Evolutionary conservation across 2,329 filamentous ascomycete genomes (phyloP), one percentile per base, ranked within the genome.

Genomic region (Penicillium psychrosexuale): DNA sequence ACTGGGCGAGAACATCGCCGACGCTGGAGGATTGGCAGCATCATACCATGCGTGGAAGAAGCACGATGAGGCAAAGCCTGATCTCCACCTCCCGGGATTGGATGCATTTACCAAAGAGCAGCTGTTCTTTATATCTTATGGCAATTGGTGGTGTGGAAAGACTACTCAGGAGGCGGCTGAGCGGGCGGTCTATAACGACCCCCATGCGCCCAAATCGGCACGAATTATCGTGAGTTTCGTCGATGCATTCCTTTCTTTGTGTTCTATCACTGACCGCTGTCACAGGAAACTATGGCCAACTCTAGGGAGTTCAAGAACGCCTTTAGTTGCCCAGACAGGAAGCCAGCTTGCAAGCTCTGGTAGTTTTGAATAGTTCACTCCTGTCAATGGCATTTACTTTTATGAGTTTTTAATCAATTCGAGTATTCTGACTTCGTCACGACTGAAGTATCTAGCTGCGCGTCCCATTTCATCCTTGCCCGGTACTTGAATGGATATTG

Each of bases 281-380:
- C 12, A 28, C 9, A 59, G 46, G 84, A 86, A 4, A 85, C 85
- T 0, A 82, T 87, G 74, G 80, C 82, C 0, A 90, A 90, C 64
- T 88, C 85, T 30, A 77, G 79, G 28, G 84, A 84, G 17, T 91
- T 90, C 66, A 80, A 78, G 55, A 82, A 88, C 68, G 84, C 82
- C 9, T 90, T 90, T 69, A 75, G 82, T 44, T 91, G 87, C 66
- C 78, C 82, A 15, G 75, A 75, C 3, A 87, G 84, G 74, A 79
- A 88, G 67, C 86, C 86, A 0, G 82, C 80, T 31, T 90, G 87
- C 69, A 82, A 89, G 72, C 72, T 90, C 54, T 90, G 87, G 86
- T 90, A 79, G 63, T 30, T 48, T 34, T 28, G 31, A 19, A 8
- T 42, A 37, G 27, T 38, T 22, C 5, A 24, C 5, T 24, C 22